Conservation (phyloP, 2,329 filamentous ascomycete species). For the Fusarium vanettenii region DNA sequence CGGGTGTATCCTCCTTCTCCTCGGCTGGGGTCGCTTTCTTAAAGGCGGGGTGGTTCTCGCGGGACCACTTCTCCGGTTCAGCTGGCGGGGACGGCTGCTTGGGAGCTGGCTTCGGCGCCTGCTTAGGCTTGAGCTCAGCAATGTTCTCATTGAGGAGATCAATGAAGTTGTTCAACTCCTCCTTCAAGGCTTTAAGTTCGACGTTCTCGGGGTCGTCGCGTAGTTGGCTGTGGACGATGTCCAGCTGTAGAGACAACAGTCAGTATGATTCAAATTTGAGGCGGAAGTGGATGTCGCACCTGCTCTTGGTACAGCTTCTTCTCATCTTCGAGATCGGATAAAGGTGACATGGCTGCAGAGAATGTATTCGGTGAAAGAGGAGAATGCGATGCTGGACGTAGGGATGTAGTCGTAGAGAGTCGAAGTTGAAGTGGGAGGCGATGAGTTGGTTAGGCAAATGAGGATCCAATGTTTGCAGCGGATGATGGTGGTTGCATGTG, state of each 20-base stretch:
- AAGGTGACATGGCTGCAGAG: slow-evolving; percentile 42
- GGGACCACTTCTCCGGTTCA: slow-evolving; percentile 80
- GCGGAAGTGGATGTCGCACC: slow-evolving; percentile 50
- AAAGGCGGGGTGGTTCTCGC: slow-evolving; percentile 83
- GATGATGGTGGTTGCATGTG: slow-evolving; percentile 21
- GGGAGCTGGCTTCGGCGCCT: slow-evolving; percentile 57
- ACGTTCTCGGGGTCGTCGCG: slow-evolving; percentile 83
- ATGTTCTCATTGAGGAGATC: slow-evolving; percentile 82
- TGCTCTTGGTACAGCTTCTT: slow-evolving; percentile 68
- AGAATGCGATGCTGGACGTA: neutral
- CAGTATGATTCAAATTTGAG: slow-evolving; percentile 16
- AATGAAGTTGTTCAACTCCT: slow-evolving; percentile 86
- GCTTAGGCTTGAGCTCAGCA: slow-evolving; percentile 76
- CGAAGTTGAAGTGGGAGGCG: neutral
- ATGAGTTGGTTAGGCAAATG: slow-evolving; percentile 10
- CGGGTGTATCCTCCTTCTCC: slow-evolving; percentile 62
- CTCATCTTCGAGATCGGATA: slow-evolving; percentile 62
- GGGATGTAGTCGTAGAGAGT: neutral
- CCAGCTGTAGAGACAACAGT: slow-evolving; percentile 66
- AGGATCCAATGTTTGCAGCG: neutral
- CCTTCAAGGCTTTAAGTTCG: slow-evolving; percentile 80
- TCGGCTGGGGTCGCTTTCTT: slow-evolving; percentile 64
- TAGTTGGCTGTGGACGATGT: slow-evolving; percentile 80
- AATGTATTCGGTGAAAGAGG: neutral
- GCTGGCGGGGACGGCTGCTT: slow-evolving; percentile 61